Evolutionary conservation across 1,139 yeast species (phyloP).

Genomic region (Suhomyces coccinellae): DNA sequence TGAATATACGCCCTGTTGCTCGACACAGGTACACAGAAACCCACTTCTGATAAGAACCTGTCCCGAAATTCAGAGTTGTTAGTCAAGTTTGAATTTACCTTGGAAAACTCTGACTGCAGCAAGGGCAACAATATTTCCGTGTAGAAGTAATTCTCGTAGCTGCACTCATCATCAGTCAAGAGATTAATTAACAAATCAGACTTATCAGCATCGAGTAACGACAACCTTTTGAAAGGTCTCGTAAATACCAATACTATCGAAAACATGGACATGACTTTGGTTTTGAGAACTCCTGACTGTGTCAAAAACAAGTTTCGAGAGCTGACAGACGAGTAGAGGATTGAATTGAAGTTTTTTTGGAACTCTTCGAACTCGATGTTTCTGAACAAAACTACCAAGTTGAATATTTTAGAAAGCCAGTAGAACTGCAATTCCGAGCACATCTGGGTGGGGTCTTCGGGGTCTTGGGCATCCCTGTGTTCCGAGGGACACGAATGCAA

Average conservation of each 20-base stretch:
- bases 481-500: conserved; percentile 7
- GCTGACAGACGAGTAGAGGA: conserved; percentile 11
- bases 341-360: conserved; percentile 22
- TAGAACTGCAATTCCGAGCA: conserved; percentile 23
- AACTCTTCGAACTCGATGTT: conserved; percentile 28
- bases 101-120: conserved; percentile 12
- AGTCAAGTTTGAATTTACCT: conserved; percentile 10
- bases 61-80: conserved; percentile 12
- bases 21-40: conserved; percentile 28
- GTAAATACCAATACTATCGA: conserved; percentile 28
- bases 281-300: conserved; percentile 16
- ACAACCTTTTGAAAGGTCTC: conserved; percentile 32
- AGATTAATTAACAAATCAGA: conserved; percentile 23
- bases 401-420: conserved; percentile 24
- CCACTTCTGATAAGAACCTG: conserved; percentile 18
- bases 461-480: not conserved
- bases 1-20: conserved; percentile 3
- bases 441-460: conserved; percentile 3
- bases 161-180: conserved; percentile 18
- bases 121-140: conserved; percentile 18
- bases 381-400: conserved; percentile 27
- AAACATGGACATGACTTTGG: conserved; percentile 27
- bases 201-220: conserved; percentile 21
- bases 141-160: conserved; percentile 21
- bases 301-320: conserved; percentile 2